Conservation (phyloP, 768 basidiomycete genomes). For the Termitomyces sp. region DNA sequence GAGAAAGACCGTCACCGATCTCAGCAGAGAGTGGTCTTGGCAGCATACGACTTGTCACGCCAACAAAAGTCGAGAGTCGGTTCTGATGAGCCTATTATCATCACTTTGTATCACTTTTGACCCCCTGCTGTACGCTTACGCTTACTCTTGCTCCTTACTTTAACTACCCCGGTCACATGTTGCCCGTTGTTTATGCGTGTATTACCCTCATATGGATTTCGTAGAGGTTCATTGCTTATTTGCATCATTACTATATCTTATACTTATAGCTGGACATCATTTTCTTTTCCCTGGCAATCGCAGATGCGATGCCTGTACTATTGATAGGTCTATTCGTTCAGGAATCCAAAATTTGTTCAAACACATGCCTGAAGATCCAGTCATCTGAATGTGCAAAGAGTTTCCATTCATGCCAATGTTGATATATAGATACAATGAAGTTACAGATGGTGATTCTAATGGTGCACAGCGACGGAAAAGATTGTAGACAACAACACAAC, state of each 20-base stretch:
- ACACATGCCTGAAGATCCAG: background rate
- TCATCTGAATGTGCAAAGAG: background rate
- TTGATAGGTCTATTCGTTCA: conserved; percentile 6
- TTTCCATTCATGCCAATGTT: conserved; percentile 2
- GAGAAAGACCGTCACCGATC: conserved; percentile 8
- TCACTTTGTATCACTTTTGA: too few relatives aligned
- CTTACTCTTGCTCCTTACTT: background rate
- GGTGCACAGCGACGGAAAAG: conserved; percentile 8
- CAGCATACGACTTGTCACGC: conserved; percentile 18
- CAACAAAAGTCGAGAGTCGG: conserved; percentile 8
- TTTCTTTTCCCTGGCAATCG: conserved; percentile 2
- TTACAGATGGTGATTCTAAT: conserved; percentile 11
- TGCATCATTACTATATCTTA: conserved; percentile 4
- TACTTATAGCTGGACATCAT: conserved; percentile 13
- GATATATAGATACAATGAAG: conserved; percentile 11
- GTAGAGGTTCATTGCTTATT: conserved; percentile 7
- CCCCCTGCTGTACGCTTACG: background rate
- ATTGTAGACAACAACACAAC: conserved; percentile 5
- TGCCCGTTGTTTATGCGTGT: background rate
- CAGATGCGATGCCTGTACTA: conserved; percentile 9
- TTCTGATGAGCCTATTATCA: conserved; percentile 10
- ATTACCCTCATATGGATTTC: conserved; percentile 1
- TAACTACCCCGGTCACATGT: background rate
- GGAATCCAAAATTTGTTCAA: background rate
- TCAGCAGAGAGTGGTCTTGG: conserved; percentile 7